phyloP scores from a whole-genome alignment of 2,329 filamentous ascomycete species.

The Pestalotiopsis sp. region DNA sequence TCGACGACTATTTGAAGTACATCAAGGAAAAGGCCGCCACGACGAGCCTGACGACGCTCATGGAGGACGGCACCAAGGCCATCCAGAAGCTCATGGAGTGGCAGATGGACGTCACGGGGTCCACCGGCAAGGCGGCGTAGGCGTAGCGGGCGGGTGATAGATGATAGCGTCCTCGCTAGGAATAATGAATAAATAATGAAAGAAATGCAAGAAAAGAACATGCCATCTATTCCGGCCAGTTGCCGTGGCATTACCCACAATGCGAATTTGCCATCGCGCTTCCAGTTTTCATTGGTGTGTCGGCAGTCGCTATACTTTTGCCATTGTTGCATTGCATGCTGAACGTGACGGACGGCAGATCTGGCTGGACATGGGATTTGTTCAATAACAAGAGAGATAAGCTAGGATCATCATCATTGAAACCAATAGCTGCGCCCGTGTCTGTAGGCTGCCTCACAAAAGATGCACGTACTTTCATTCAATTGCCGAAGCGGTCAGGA shows the following conservation, averaged over 20 bases:
- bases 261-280: neutral
- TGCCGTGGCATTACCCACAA: neutral
- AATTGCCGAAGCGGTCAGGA: neutral
- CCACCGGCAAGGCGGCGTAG: constrained; percentile 40
- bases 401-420: no score
- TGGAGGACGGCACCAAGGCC: constrained; percentile 46
- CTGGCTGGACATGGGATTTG: neutral
- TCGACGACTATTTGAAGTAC: constrained; percentile 45
- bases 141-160: neutral
- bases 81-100: constrained; percentile 43
- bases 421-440: no score
- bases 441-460: no score
- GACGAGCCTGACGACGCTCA: constrained; percentile 37
- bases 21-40: constrained; percentile 39
- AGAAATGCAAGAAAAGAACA: neutral
- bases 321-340: neutral
- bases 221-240: neutral
- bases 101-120: constrained; percentile 50
- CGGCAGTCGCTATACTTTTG: neutral
- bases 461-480: neutral
- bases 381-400: no score
- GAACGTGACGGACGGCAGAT: neutral
- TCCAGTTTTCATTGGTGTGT: neutral
- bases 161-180: neutral
- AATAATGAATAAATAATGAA: neutral